phyloP scores from a whole-genome alignment of 805 yeast genomes.

The Ogataea nonfermentans region DNA sequence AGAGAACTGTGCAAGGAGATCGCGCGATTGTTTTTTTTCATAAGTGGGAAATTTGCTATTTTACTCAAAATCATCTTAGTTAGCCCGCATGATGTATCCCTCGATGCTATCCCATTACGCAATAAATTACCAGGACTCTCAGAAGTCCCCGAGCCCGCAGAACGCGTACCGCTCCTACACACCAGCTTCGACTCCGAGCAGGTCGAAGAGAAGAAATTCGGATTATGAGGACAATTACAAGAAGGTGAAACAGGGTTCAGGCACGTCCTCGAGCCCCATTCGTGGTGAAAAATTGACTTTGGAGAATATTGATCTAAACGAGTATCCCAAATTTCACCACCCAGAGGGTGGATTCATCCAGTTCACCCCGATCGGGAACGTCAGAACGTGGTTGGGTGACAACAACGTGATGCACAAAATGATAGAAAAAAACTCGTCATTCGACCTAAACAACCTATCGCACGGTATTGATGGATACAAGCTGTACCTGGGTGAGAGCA shows the following conservation, averaged over 20 bases:
- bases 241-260: constrained; percentile 27
- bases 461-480: constrained; percentile 39
- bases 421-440: constrained; percentile 44
- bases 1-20: constrained; percentile 2
- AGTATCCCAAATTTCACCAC: constrained; percentile 56
- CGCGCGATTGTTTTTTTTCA: constrained; percentile 1
- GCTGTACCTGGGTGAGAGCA: constrained; percentile 28
- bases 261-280: constrained; percentile 9
- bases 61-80: background rate
- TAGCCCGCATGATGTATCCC: constrained; percentile 18
- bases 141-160: constrained; percentile 10
- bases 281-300: constrained; percentile 21
- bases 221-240: constrained; percentile 33
- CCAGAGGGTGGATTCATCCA: constrained; percentile 63
- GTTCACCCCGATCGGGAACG: constrained; percentile 63
- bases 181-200: constrained; percentile 22
- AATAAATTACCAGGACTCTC: constrained; percentile 11
- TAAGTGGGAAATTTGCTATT: background rate
- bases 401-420: constrained; percentile 46
- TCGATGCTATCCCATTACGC: constrained; percentile 22
- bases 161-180: constrained; percentile 13
- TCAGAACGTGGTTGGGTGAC: constrained; percentile 42
- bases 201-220: constrained; percentile 38
- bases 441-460: constrained; percentile 31
- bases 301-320: constrained; percentile 36